Evolutionary conservation across 352 stramenopile species (phyloP).

Genomic region (Elongisporangium prolatum): DNA sequence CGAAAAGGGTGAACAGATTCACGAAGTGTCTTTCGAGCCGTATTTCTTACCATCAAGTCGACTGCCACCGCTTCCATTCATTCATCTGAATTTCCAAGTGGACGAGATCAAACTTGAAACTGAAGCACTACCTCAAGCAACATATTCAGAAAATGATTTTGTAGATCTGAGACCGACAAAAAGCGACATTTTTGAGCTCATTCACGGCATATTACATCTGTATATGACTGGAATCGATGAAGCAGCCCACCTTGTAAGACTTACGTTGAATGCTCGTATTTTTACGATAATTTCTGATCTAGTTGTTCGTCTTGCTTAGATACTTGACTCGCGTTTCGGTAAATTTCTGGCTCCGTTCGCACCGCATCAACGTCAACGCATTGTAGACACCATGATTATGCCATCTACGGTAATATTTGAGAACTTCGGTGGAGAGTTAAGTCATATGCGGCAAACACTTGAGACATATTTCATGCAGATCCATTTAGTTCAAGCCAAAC

Average conservation of each 20-base stretch:
- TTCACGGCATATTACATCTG: conserved; percentile 33
- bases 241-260: conserved; percentile 28
- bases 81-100: conserved; percentile 8
- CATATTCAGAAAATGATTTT: not conserved
- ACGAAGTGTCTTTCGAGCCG: not conserved
- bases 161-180: conserved; percentile 27
- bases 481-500: conserved; percentile 21
- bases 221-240: conserved; percentile 45
- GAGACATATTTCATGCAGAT: conserved; percentile 28
- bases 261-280: not conserved
- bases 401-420: conserved; percentile 23
- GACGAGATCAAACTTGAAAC: conserved; percentile 7
- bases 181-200: conserved; percentile 26
- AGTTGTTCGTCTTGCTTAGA: not conserved
- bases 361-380: conserved; percentile 14
- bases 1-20: not conserved
- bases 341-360: conserved; percentile 37
- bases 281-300: not conserved
- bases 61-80: conserved; percentile 10
- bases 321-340: conserved; percentile 23
- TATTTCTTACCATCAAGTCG: not conserved
- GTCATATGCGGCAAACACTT: conserved; percentile 19
- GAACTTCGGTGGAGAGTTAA: conserved; percentile 12
- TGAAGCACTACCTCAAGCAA: not conserved
- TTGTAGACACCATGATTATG: conserved; percentile 18